A percentile compares a stretch with the other conserved stretches of the same genome.
These are phyloP conservation scores for Neurospora cerealis DNA, from an alignment of 495 filamentous ascomycete genomes.

Conservation along the genomic window DNA sequence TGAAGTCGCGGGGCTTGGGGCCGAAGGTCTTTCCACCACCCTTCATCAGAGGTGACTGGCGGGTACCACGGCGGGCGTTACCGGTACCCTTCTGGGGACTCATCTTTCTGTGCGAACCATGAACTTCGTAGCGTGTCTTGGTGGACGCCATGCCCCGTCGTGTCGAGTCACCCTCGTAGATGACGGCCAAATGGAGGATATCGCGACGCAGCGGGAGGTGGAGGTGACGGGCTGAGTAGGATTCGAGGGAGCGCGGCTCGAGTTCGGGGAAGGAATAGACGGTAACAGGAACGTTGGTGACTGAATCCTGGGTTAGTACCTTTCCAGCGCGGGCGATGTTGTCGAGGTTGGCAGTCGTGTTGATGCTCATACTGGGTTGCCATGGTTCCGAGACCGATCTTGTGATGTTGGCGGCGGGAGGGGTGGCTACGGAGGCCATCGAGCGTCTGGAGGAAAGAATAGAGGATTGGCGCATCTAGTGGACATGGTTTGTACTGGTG, in stretches of 20 bases:
- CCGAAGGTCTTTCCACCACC: conserved; percentile 85
- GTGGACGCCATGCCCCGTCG: conserved; percentile 79
- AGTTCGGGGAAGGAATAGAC: conserved; percentile 84
- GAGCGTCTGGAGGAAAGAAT: conserved; percentile 39
- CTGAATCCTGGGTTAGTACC: conserved; percentile 24
- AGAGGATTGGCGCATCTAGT: background rate
- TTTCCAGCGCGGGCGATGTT: background rate
- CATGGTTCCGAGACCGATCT: conserved; percentile 24
- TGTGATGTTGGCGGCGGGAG: conserved; percentile 31
- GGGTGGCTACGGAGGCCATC: conserved; percentile 64
- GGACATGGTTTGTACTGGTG: background rate
- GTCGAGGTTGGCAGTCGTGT: conserved; percentile 8
- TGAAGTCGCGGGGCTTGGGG: conserved; percentile 82
- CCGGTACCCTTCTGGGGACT: conserved; percentile 79
- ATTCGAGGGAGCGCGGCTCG: conserved; percentile 69
- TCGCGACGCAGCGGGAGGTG: conserved; percentile 80
- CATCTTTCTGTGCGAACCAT: conserved; percentile 70
- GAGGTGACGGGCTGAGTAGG: conserved; percentile 74
- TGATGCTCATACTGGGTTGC: conserved; percentile 13
- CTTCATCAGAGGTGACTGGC: conserved; percentile 68
- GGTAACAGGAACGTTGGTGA: conserved; percentile 60
- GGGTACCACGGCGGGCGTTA: conserved; percentile 64
- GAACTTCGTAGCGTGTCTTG: conserved; percentile 76
- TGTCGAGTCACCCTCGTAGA: conserved; percentile 86
- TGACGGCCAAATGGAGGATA: conserved; percentile 81